phyloP scores from a whole-genome alignment of 2,329 filamentous ascomycete genomes.

The Cladosporium sp. region DNA sequence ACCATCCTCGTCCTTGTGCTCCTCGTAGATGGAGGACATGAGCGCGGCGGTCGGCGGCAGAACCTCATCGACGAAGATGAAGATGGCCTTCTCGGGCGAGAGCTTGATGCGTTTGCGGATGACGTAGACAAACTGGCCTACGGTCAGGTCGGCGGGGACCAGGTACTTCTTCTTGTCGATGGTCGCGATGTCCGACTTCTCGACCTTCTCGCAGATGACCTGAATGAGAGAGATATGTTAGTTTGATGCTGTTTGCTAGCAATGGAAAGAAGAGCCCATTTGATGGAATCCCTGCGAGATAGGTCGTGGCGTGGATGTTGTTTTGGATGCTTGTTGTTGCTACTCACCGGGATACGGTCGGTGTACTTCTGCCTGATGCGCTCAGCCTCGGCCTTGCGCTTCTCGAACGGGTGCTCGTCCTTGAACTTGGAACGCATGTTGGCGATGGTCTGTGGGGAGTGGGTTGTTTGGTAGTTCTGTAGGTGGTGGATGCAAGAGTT shows the following conservation, averaged over 20 bases:
- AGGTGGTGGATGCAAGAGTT: neutral
- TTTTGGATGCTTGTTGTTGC: conserved; percentile 5
- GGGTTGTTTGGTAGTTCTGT: conserved; percentile 4
- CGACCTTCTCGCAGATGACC: conserved; percentile 99
- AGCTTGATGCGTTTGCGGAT: conserved; percentile 99
- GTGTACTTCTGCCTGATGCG: conserved; percentile 98
- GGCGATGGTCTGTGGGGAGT: conserved; percentile 30
- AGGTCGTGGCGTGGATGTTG: conserved; percentile 7
- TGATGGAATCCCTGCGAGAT: conserved; percentile 2
- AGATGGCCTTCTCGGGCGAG: conserved; percentile 98
- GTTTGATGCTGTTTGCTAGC: conserved; percentile 3
- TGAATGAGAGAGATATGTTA: conserved; percentile 34
- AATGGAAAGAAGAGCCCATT: conserved; percentile 14
- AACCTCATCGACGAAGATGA: conserved; percentile 99
- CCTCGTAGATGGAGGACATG: conserved; percentile 99
- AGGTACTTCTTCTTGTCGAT: conserved; percentile 99
- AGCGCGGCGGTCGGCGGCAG: conserved; percentile 92
- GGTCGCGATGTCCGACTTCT: conserved; percentile 97
- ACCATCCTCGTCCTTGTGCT: conserved; percentile 84
- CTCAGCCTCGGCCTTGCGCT: conserved; percentile 99
- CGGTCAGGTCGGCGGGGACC: conserved; percentile 93
- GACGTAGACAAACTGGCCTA: conserved; percentile 99
- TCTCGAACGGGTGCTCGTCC: conserved; percentile 99
- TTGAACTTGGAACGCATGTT: conserved; percentile 99
- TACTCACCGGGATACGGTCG: conserved; percentile 92